These are phyloP conservation scores for Cymbidium sinense DNA, from an alignment of 106 monocot genomes.

Conservation along the genomic window DNA sequence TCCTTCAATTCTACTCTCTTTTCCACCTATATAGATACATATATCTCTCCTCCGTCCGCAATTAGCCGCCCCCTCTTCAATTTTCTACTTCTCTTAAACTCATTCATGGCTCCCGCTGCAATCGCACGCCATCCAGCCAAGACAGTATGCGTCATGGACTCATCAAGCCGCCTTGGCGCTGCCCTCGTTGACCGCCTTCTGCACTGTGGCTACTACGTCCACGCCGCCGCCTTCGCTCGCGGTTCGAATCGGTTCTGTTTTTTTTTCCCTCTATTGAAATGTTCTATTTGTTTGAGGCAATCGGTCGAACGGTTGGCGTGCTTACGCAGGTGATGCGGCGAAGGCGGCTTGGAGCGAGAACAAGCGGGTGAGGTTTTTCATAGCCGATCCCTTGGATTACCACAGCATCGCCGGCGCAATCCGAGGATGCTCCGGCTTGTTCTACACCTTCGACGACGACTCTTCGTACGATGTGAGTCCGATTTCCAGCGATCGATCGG, in stretches of 20 bases:
- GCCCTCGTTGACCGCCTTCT: constrained; percentile 65
- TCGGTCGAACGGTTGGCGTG: background rate
- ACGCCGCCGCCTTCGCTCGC: constrained; percentile 50
- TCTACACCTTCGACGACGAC: constrained; percentile 67
- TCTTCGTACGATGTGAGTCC: constrained; percentile 65
- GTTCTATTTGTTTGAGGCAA: background rate
- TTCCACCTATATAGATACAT: constrained; percentile 5
- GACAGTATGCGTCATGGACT: constrained; percentile 89
- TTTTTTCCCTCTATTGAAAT: background rate
- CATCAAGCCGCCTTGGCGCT: constrained; percentile 39
- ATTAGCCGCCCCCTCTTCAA: background rate
- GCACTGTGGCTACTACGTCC: constrained; percentile 67
- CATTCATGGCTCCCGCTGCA: constrained; percentile 19
- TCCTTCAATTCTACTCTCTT: constrained; percentile 10
- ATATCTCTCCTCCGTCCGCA: background rate
- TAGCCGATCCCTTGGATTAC: constrained; percentile 75
- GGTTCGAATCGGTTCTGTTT: constrained; percentile 6
- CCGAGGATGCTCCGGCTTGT: constrained; percentile 79
- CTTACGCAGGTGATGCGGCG: constrained; percentile 6
- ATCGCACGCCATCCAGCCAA: constrained; percentile 18
- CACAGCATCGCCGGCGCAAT: constrained; percentile 77
- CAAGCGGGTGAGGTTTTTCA: constrained; percentile 49
- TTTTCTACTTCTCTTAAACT: background rate
- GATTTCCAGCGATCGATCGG: background rate
- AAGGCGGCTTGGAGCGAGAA: constrained; percentile 20